Base-by-base conservation (phyloP, 2,329 filamentous ascomycete genomes). In the Apiospora kogelbergensis region DNA sequence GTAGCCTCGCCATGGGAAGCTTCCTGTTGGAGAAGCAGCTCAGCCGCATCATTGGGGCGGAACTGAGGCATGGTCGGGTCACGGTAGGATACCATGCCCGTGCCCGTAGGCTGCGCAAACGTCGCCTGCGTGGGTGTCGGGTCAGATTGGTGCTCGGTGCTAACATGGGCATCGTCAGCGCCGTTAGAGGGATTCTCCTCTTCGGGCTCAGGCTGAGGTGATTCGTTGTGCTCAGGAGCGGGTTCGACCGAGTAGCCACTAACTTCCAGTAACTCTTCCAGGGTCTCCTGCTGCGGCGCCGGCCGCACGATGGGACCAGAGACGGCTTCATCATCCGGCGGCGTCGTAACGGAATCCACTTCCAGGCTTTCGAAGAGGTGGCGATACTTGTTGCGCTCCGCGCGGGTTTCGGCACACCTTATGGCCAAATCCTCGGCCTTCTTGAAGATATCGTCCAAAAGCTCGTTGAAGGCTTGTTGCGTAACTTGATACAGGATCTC, bases 401-500 rank as follows among this genome's bases (percentile, higher is more conserved):
- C 81, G 71, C 87, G 88, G 0, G 91, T 93, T 65, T 86, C 84
- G 10, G 88, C 86, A 13, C 90, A 90, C 68, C 89, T 86, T 70
- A 96, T 81, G 1, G 94, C 90, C 22, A 93, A 79, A 71, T 95
- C 90, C 79, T 98, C 95, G 72, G 91, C 91, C 5, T 87, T 84
- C 73, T 91, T 91, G 82, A 99, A 99, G 0, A 99, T 85, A 1
- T 90, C 87, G 76, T 98, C 93, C 0, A 99, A 87, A 2, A 98
- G 84, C 80, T 98, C 94, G 76, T 98, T 98, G 81, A 97, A 93
- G 0, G 94, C 92, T 79, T 97, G 92, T 79, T 98, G 94, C 0
- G 93, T 94, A 41, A 97, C 90, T 78, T 97, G 93, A 76, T 97
- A 98, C 1, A 98, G 83, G 4, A 98, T 92, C 77, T 98, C 94